Base-by-base conservation (phyloP, 306 rosid genomes). In the Cotoneaster glaucophyllus region DNA sequence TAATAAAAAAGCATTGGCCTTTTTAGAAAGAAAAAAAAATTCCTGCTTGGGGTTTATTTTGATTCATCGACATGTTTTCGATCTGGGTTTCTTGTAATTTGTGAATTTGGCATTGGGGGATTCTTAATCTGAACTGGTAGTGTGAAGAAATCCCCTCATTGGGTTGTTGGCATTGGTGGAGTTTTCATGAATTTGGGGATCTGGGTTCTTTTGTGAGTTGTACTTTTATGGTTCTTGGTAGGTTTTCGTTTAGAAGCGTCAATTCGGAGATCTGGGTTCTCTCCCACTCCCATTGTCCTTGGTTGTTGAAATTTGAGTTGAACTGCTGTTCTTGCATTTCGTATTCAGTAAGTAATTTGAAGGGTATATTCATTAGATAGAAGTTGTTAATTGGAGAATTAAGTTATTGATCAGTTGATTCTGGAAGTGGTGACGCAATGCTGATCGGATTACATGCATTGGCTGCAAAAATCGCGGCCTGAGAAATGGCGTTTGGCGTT, bases 181-280 rank as follows among this genome's bases (percentile, higher is more conserved):
- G 26, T 59, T 59, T 18, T 31, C 37, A 45, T 31, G 26, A 67
- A 66, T 74, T 50, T 69, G 43, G 70, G 59, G 76, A 70, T 63
- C 65, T 32, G 43, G 74, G 65, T 67, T 70, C 29, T 62, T 70
- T 43, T n/a, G 41, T 29, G 17, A 22, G 21, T 54, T 63, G 9
- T 37, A 45, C 43, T 22, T 50, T 53, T 22, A 11, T 45, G n/a
- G 39, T 56, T 56, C 62, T 53, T 5, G 41, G 18, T 61, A 4
- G 48, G 70, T 74, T 69, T 61, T 45, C 61, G 52, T 68, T 67
- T 37, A 65, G 63, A 22, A 48, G 26, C 14, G 67, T 44, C 8
- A 29, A 45, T 63, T 63, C 77, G 48, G 77, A 79, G 84, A 73
- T 76, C 67, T 76, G 78, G 80, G 58, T 39, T 74, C 32, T 52